Evolutionary conservation across 805 yeast genomes (phyloP).

Genomic region (Saccharomycopsis lassenensis): DNA sequence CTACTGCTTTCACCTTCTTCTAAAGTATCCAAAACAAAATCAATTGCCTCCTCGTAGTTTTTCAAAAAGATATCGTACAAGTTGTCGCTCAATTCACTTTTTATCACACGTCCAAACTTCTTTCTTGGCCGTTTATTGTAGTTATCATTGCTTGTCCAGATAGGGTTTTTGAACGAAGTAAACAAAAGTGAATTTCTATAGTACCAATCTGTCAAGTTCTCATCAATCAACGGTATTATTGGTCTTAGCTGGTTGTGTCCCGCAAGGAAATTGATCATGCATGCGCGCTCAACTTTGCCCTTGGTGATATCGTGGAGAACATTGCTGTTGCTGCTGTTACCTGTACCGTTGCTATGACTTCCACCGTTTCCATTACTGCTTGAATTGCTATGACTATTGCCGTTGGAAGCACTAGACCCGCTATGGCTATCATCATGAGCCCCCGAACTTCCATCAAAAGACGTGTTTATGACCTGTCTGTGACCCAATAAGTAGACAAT

Average conservation of each 20-base stretch:
- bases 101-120: slow-evolving; percentile 82
- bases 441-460: slow-evolving; percentile 8
- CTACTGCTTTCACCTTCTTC: slow-evolving; percentile 40
- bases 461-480: slow-evolving; percentile 27
- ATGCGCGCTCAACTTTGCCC: slow-evolving; percentile 15
- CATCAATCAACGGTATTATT: slow-evolving; percentile 80
- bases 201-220: slow-evolving; percentile 85
- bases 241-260: slow-evolving; percentile 38
- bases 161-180: slow-evolving; percentile 60
- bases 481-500: slow-evolving; percentile 83
- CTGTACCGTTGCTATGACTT: background rate
- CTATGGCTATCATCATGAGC: no score
- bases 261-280: slow-evolving; percentile 15
- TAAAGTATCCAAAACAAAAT: slow-evolving; percentile 68
- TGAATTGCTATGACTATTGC: no score
- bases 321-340: background rate
- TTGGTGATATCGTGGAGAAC: slow-evolving; percentile 8
- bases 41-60: slow-evolving; percentile 75
- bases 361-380: background rate
- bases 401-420: no score
- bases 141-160: slow-evolving; percentile 55
- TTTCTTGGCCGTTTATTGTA: slow-evolving; percentile 68
- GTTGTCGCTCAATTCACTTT: slow-evolving; percentile 55
- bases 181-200: slow-evolving; percentile 77
- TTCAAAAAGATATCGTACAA: slow-evolving; percentile 69